phyloP scores from a whole-genome alignment of 352 stramenopile genomes.

The Pilasporangium apinafurcum region DNA sequence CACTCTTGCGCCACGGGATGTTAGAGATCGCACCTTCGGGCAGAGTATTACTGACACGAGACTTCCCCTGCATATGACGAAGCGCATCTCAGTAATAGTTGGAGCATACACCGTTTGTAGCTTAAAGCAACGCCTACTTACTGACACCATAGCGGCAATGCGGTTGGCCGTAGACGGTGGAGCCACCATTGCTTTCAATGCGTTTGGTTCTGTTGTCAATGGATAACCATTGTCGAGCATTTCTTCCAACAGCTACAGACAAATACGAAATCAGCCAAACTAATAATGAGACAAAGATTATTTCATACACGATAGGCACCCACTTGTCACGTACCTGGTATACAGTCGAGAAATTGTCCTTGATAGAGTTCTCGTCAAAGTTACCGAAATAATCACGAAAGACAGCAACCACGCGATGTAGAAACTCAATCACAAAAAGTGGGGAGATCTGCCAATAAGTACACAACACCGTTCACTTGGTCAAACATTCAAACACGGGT shows the following conservation, averaged over 20 bases:
- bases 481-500: neutral
- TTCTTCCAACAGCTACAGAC: conserved; percentile 83
- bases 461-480: neutral
- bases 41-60: conserved; percentile 87
- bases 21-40: conserved; percentile 91
- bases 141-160: conserved; percentile 83
- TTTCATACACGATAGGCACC: neutral
- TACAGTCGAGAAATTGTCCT: conserved; percentile 97
- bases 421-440: conserved; percentile 94
- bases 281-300: neutral
- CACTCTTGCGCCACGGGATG: conserved; percentile 96
- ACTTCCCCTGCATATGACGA: conserved; percentile 55
- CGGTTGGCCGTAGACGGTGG: conserved; percentile 91
- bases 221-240: conserved; percentile 98
- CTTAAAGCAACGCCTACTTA: conserved; percentile 7
- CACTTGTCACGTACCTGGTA: conserved; percentile 90
- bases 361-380: conserved; percentile 95
- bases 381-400: conserved; percentile 97
- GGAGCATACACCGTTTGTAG: conserved; percentile 1
- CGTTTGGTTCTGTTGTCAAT: conserved; percentile 96
- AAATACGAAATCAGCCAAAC: neutral
- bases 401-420: conserved; percentile 94
- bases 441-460: conserved; percentile 52
- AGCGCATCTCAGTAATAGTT: neutral
- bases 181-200: conserved; percentile 95